Conservation (phyloP, 805 yeast genomes). For the Torulaspora maleeae region DNA sequence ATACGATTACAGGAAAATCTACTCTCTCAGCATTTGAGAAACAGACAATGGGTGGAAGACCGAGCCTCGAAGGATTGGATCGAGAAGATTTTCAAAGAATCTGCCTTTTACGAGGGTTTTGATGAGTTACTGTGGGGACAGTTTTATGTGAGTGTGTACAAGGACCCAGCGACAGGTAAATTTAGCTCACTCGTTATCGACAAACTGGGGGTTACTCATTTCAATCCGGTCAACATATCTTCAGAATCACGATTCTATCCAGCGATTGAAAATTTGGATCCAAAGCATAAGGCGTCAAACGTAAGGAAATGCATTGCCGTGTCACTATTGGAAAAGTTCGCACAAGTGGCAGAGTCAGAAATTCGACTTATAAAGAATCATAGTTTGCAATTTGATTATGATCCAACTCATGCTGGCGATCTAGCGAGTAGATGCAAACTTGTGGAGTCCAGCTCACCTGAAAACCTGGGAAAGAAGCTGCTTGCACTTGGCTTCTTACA, state of each 20-base stretch:
- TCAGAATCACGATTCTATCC: slow-evolving; percentile 66
- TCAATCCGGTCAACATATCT: slow-evolving; percentile 53
- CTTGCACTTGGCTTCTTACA: slow-evolving; percentile 56
- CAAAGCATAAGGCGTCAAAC: slow-evolving; percentile 46
- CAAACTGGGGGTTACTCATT: slow-evolving; percentile 61
- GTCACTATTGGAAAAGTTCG: slow-evolving; percentile 61
- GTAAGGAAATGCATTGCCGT: slow-evolving; percentile 76
- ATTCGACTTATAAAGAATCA: slow-evolving; percentile 12
- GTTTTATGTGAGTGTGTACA: slow-evolving; percentile 25
- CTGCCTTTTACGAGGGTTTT: slow-evolving; percentile 24
- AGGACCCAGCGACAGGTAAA: slow-evolving; percentile 33
- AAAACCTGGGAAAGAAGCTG: slow-evolving; percentile 52
- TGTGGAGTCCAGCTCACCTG: slow-evolving; percentile 45
- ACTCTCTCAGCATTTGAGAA: slow-evolving; percentile 3
- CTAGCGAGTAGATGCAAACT: slow-evolving; percentile 63
- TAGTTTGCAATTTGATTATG: slow-evolving; percentile 45
- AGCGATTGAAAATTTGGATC: slow-evolving; percentile 65
- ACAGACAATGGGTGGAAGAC: slow-evolving; percentile 5
- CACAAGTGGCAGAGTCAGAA: slow-evolving; percentile 42
- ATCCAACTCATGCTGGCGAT: slow-evolving; percentile 81
- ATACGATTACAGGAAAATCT: slow-evolving; percentile 15
- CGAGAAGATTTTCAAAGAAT: slow-evolving; percentile 18
- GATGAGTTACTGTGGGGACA: slow-evolving; percentile 33
- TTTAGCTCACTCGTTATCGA: slow-evolving; percentile 55
- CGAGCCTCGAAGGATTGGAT: slow-evolving; percentile 20